These are phyloP conservation scores for Russula emetica DNA, from an alignment of 768 basidiomycete species.

Conservation along the genomic window DNA sequence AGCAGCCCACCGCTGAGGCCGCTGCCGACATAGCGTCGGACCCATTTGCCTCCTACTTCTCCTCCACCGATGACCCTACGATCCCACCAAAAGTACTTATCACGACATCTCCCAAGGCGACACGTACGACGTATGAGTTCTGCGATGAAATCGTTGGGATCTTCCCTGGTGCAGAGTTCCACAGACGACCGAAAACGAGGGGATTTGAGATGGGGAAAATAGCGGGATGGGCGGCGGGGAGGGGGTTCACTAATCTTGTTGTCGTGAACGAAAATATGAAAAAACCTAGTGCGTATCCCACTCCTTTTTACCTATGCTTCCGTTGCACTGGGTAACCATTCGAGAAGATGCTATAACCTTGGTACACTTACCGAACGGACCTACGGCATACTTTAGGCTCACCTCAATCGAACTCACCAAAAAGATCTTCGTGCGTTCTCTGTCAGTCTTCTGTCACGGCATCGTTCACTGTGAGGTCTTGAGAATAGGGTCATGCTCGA, in stretches of 20 bases:
- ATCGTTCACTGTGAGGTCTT: neutral
- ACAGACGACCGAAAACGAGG: constrained; percentile 79
- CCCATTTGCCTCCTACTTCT: constrained; percentile 75
- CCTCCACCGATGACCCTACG: constrained; percentile 57
- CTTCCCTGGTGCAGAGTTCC: constrained; percentile 90
- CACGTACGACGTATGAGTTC: constrained; percentile 86
- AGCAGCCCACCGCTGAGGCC: constrained; percentile 48
- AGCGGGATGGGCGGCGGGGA: constrained; percentile 86
- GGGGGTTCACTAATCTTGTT: constrained; percentile 83
- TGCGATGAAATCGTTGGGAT: constrained; percentile 86
- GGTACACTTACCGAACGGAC: constrained; percentile 85
- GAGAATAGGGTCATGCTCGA: constrained; percentile 76
- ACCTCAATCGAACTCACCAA: constrained; percentile 82
- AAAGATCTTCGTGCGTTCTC: constrained; percentile 68
- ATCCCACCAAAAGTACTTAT: constrained; percentile 84
- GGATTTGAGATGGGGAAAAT: constrained; percentile 89
- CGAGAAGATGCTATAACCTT: constrained; percentile 84
- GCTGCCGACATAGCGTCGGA: constrained; percentile 68
- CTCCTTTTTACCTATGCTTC: constrained; percentile 6
- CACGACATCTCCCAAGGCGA: constrained; percentile 85
- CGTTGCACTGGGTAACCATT: constrained; percentile 10
- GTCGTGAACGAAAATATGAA: constrained; percentile 97
- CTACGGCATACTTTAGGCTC: constrained; percentile 93
- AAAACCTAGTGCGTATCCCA: constrained; percentile 58
- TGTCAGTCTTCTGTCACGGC: neutral